A percentile compares a stretch with the other conserved stretches of the same genome.
These are phyloP conservation scores for Annona squamosa DNA, from an alignment of 164 flowering plant species.

Conservation along the genomic window DNA sequence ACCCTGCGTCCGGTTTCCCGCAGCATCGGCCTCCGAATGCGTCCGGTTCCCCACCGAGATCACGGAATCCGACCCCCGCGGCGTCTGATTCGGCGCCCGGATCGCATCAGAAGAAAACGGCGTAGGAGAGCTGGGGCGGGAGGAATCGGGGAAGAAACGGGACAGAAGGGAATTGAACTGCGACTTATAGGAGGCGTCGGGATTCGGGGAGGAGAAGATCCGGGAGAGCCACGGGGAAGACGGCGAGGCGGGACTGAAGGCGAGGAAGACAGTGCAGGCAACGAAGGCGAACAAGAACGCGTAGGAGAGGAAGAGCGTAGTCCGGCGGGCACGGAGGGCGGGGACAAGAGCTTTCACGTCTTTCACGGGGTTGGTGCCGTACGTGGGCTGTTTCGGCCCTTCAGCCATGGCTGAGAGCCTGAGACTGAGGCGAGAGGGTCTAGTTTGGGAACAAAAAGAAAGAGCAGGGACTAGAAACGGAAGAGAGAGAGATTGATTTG, in stretches of 20 bases:
- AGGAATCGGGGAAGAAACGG: slow-evolving; percentile 45
- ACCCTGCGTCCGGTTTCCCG: background rate
- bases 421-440: background rate
- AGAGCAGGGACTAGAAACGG: background rate
- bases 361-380: slow-evolving; percentile 27
- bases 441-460: background rate
- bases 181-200: slow-evolving; percentile 28
- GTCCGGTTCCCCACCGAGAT: background rate
- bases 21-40: too few species aligned
- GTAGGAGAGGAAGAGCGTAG: slow-evolving; percentile 45
- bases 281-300: slow-evolving; percentile 53
- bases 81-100: background rate
- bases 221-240: slow-evolving; percentile 56
- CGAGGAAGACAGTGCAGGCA: slow-evolving; percentile 52
- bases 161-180: slow-evolving; percentile 46
- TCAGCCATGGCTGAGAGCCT: slow-evolving; percentile 45
- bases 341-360: slow-evolving; percentile 40
- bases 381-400: slow-evolving; percentile 34
- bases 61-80: background rate
- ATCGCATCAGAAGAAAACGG: background rate
- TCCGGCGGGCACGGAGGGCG: slow-evolving; percentile 32
- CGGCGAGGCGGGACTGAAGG: slow-evolving; percentile 50
- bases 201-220: slow-evolving; percentile 26
- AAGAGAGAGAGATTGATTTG: background rate
- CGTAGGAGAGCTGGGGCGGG: background rate